A percentile compares a stretch with the other conserved stretches of the same genome.
phyloP scores from a whole-genome alignment of 2,329 filamentous ascomycete genomes.

The Sclerotinia sclerotiorum region DNA sequence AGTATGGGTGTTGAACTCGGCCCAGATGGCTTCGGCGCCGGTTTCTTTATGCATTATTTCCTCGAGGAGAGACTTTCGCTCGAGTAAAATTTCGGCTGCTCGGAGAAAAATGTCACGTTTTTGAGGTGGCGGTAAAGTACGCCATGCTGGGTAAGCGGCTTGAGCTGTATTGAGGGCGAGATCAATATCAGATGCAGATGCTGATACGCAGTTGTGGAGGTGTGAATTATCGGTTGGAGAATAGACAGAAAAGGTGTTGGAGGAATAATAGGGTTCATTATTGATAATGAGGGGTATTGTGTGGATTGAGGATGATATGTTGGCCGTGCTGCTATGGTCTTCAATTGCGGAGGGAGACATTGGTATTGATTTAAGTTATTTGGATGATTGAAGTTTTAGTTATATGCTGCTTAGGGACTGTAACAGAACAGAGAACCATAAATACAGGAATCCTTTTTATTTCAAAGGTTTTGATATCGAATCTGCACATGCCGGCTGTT shows the following conservation, averaged over 20 bases:
- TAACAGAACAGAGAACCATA: not conserved
- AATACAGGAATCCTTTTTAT: not conserved
- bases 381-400: not conserved
- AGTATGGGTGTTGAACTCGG: constrained; percentile 44
- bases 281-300: constrained; percentile 47
- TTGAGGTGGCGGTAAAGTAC: constrained; percentile 55
- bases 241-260: constrained; percentile 54
- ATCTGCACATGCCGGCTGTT: not conserved
- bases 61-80: constrained; percentile 53
- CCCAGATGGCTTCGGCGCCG: constrained; percentile 43
- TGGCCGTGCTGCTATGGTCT: not conserved
- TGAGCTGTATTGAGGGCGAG: constrained; percentile 56
- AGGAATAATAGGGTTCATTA: constrained; percentile 48
- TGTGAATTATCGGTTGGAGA: constrained; percentile 55
- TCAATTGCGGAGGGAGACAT: constrained; percentile 8
- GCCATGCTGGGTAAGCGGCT: constrained; percentile 70
- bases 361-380: not conserved
- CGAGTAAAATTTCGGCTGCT: constrained; percentile 63
- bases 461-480: not conserved
- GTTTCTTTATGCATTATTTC: constrained; percentile 58
- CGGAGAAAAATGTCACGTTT: constrained; percentile 71
- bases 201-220: constrained; percentile 57
- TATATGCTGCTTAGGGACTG: not conserved
- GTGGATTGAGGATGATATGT: constrained; percentile 12
- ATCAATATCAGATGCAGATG: constrained; percentile 55